A percentile compares a stretch with the other conserved stretches of the same genome.
Evolutionary conservation across 2,329 filamentous ascomycete genomes (phyloP).

Genomic region (Microcyclospora pomicola): DNA sequence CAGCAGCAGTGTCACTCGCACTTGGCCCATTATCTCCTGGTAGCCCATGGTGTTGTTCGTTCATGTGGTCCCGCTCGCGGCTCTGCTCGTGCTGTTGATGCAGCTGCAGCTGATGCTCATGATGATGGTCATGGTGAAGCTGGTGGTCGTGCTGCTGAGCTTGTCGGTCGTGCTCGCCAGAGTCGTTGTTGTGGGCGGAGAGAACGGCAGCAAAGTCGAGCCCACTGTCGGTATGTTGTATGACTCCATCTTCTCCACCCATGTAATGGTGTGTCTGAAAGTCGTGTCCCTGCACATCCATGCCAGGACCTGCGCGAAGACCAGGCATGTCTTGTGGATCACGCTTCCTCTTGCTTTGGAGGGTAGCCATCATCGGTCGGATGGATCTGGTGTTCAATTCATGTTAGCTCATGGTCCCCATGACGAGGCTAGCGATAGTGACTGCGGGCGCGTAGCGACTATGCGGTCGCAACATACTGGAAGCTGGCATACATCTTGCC

Average conservation of each 20-base stretch:
- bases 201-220: conserved; percentile 27
- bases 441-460: too few species aligned
- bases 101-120: not conserved
- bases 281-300: conserved; percentile 11
- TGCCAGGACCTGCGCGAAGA: conserved; percentile 22
- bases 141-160: conserved; percentile 37
- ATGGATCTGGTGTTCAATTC: not conserved
- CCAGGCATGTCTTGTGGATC: conserved; percentile 30
- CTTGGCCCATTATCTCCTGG: conserved; percentile 27
- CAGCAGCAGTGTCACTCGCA: conserved; percentile 46
- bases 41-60: conserved; percentile 7
- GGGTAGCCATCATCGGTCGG: conserved; percentile 9
- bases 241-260: conserved; percentile 22
- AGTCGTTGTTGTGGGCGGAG: conserved; percentile 17
- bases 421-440: too few species aligned
- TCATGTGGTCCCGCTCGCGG: conserved; percentile 5
- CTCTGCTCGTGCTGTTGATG: conserved; percentile 4
- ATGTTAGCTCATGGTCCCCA: too few species aligned
- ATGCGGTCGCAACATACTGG: too few species aligned
- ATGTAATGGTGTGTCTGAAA: conserved; percentile 24
- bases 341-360: conserved; percentile 33
- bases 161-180: conserved; percentile 4
- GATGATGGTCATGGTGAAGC: conserved; percentile 5
- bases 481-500: too few species aligned
- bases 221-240: conserved; percentile 25